Conservation (phyloP, 2,329 filamentous ascomycete species). For the Blastomyces gilchristii region DNA sequence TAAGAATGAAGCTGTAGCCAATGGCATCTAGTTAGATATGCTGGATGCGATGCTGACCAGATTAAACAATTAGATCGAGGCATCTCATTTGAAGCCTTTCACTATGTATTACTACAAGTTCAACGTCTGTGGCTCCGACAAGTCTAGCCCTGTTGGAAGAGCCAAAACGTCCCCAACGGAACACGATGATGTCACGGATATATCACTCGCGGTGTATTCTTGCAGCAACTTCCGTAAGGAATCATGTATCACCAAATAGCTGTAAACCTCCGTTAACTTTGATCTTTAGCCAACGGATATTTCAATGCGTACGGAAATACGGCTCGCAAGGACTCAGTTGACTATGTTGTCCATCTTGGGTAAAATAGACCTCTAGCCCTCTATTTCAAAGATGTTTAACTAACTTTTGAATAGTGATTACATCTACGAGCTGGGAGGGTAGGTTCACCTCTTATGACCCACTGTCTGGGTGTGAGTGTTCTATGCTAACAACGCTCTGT, state of each 20-base stretch:
- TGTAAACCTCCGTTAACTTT: conserved; percentile 3
- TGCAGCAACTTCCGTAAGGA: conserved; percentile 55
- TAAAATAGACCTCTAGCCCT: conserved; percentile 3
- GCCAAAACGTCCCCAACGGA: conserved; percentile 59
- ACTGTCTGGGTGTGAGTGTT: conserved; percentile 6
- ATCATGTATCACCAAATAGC: neutral
- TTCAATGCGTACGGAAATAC: conserved; percentile 52
- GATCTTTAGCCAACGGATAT: conserved; percentile 39
- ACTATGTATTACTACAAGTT: conserved; percentile 60
- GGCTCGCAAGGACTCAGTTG: conserved; percentile 48
- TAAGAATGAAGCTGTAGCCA: conserved; percentile 20
- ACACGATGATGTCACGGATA: conserved; percentile 43
- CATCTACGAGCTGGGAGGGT: conserved; percentile 49
- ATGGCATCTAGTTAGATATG: conserved; percentile 8
- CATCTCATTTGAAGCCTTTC: conserved; percentile 50
- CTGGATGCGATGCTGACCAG: neutral
- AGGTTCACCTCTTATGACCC: conserved; percentile 19
- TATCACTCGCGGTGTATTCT: conserved; percentile 59
- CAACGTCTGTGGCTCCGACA: conserved; percentile 53
- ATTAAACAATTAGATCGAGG: conserved; percentile 46
- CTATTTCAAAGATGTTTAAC: neutral
- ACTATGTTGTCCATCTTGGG: conserved; percentile 46
- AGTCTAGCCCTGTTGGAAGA: conserved; percentile 52
- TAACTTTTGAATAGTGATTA: conserved; percentile 40
- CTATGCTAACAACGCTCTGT: conserved; percentile 6